Evolutionary conservation across 768 basidiomycete species (phyloP), one percentile per base, ranked within the genome.

Genomic region (Tulasnella sp.): DNA sequence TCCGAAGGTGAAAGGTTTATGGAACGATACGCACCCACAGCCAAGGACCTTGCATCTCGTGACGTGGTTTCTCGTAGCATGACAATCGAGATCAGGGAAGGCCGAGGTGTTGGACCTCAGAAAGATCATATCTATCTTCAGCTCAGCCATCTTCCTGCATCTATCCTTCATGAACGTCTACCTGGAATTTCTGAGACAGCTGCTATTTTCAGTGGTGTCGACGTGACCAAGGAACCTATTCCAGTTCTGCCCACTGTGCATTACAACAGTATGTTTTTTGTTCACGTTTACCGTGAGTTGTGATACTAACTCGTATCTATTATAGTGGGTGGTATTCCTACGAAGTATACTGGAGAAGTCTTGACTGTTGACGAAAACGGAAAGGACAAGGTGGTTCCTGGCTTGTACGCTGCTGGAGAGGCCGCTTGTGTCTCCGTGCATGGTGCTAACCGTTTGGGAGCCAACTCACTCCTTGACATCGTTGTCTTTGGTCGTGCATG

Each of bases 141-240:
- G 67, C 82, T 99, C 62, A 93, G 89, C 63, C 95, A 99, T 72
- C 72, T 99, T 16, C 95, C 95, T 51, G 75, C 95, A 43, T 91
- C 95, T 58, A 79, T 98, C 59, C 80, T 99, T 47, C 90, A 87
- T 63, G 93, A 98, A 67, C 81, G 95, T 62, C 74, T 99, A 22
- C 95, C 95, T 54, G 95, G 95, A 75, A 99, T 99, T 64, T 98
- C 95, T 42, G 95, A 99, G 73, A 99, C 95, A 7, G 95, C 95
- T 19, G 85, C 95, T 51, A 98, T 99, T 64, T 99, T 99, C 71
- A 77, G 88, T 58, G 95, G 95, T 65, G 95, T 98, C 55, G 95
- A 99, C 67, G 95, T 99, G 52, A 98, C 95, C 56, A 98, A 99
- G 72, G 93, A 98, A 65, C 95, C 95, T 31, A 99, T 99, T 61